A percentile compares a stretch with the other conserved stretches of the same genome.
phyloP scores from a whole-genome alignment of 2,329 filamentous ascomycete species.

The Coniochaeta ligniaria region DNA sequence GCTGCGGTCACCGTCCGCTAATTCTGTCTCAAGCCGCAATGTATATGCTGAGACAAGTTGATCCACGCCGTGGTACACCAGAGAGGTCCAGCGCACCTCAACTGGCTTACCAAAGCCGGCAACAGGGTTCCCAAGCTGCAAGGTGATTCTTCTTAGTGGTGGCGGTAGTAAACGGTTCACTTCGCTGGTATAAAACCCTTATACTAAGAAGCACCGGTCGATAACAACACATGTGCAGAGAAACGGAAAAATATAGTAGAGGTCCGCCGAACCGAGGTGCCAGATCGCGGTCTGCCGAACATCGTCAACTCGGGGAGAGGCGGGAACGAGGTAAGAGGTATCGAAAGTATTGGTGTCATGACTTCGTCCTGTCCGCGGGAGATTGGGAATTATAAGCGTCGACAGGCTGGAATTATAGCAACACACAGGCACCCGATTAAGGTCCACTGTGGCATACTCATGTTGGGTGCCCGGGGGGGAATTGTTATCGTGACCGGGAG shows the following conservation, averaged over 20 bases:
- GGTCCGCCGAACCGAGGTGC: not conserved
- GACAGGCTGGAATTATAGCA: conserved; percentile 29
- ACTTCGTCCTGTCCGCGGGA: conserved; percentile 39
- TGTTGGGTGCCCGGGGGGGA: conserved; percentile 18
- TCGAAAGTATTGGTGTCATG: conserved; percentile 27
- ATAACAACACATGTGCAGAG: not conserved
- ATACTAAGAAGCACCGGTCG: not conserved
- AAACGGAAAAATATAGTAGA: not conserved
- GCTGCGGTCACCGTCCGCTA: not conserved
- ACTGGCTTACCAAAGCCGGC: not conserved
- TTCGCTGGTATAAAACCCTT: not conserved
- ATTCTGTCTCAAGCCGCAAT: not conserved
- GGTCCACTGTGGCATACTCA: conserved; percentile 13
- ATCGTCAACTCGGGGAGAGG: not conserved
- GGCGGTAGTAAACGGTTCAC: not conserved
- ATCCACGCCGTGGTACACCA: not conserved
- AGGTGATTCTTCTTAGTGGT: not conserved
- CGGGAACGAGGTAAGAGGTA: not conserved
- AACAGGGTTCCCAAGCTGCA: not conserved
- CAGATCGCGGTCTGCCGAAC: not conserved
- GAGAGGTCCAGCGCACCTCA: not conserved
- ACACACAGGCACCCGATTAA: conserved; percentile 21
- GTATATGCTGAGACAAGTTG: not conserved
- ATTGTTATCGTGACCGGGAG: conserved; percentile 13
- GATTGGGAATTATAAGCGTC: conserved; percentile 32